Evolutionary conservation across 306 rosid genomes (phyloP).

Genomic region (Castanospermum australe): DNA sequence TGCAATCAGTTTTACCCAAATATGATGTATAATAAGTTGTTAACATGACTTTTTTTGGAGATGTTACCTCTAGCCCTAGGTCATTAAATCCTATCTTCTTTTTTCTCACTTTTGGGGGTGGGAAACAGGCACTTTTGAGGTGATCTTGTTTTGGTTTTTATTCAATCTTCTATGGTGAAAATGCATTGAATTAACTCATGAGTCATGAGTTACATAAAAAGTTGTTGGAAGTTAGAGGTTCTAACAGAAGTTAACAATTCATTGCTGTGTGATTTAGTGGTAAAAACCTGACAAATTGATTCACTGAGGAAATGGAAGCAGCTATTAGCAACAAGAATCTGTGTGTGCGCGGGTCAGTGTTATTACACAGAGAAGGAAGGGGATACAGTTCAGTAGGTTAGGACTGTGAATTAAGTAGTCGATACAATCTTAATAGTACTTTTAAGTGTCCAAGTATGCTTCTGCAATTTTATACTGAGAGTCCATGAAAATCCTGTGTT

Average conservation of each 20-base stretch:
- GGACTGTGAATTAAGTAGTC: not conserved
- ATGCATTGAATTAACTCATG: not conserved
- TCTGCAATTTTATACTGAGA: slow-evolving; percentile 6
- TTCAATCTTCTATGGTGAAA: slow-evolving; percentile 12
- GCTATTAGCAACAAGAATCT: not conserved
- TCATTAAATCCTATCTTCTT: not conserved
- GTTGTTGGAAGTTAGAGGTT: slow-evolving; percentile 1
- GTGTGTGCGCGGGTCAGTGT: not conserved
- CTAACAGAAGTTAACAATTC: not conserved
- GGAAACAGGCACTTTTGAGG: not conserved
- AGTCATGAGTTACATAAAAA: not conserved
- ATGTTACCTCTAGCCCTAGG: not conserved
- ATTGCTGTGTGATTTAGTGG: not conserved
- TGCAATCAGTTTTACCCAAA: not conserved
- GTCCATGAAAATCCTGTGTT: not conserved
- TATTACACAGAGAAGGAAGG: not conserved
- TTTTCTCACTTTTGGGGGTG: not conserved
- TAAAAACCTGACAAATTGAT: not conserved
- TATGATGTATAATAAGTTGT: not conserved
- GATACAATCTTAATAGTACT: not conserved
- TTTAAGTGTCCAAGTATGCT: not conserved
- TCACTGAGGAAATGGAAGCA: not conserved
- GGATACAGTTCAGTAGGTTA: not conserved
- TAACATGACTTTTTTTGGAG: not conserved
- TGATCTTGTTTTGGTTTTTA: not conserved